Base-by-base conservation (phyloP, 2,329 filamentous ascomycete species). In the Aureobasidium sp. region DNA sequence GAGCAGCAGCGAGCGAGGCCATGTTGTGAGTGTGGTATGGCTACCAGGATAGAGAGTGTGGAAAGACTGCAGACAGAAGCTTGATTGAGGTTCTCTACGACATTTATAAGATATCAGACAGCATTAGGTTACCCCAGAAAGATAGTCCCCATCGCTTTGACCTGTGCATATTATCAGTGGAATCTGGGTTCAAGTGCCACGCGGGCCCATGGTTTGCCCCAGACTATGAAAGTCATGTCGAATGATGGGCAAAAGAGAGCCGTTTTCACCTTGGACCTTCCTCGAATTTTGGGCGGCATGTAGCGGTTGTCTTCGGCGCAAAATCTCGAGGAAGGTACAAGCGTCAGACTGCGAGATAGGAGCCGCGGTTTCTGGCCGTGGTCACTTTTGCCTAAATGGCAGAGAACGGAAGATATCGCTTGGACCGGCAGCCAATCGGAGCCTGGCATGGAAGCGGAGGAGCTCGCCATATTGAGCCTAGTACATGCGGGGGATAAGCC, bases 1-100 rank as follows among this genome's bases (percentile, higher is more conserved):
- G 69, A 62, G 69, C 66, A 64, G 68, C 66, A 48, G 71, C 70
- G 53, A 71, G 65, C 30, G 68, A 44, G 6, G 71, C 68, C 71
- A 72, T 72, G 7, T 53, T 30, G 13, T 5, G 11, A 14, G 36
- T 41, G 21, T 39, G 9, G 29, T 60, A 37, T 60, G n/a, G 29
- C 36, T 11, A 37, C 29, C 21, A 29, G 44, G 32, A 41, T 10
- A 41, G 32, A 10, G 8, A 32, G 21, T 10, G 16, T 25, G 10
- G 27, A 36, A 32, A 16, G 44, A 30, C 34, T 21, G 16, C 37
- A 27, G n/a, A 29, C 13, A 29, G 25, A 49, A 25, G 16, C 55
- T 41, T 16, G 11, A 59, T 39, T 58, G 55, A 5, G 30, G 13
- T 13, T 36, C 42, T 37, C 21, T 14, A 41, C 14, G 34, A 36